Base-by-base conservation (phyloP, 192 early-diverging fungal species). In the Paraglomus brasilianum region DNA sequence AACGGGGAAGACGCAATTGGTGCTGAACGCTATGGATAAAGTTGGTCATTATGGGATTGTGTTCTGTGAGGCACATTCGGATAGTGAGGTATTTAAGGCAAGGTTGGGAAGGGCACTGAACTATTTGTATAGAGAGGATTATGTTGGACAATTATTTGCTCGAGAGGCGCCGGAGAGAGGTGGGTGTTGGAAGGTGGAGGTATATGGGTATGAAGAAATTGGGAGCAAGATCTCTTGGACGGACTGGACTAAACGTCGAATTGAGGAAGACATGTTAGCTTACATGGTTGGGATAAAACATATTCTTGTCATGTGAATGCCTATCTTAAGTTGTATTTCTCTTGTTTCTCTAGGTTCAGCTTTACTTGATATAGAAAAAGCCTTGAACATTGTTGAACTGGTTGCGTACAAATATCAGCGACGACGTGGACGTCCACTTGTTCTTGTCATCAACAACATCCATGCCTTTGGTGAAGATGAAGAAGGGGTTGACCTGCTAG, bases 91-190 rank as follows among this genome's bases (percentile, higher is more conserved):
- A n/a, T 69, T 69, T 30, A 69, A 69, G 47, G 38, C 52, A 4
- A 57, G 66, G 15, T 51, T 69, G 43, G 66, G 66, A 8, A 69
- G 46, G 46, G 53, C 66, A 0, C 46, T 69, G 46, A 55, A 30
- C 17, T 69, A 69, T 69, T 57, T 44, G 44, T 69, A 56, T 69
- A 53, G 66, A 30, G 66, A 69, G 46, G 66, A 69, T 36, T 69
- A 69, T 57, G 66, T 69, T 56, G 66, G 66, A 45, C 48, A 51
- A 30, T 22, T 69, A 10, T 69, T 69, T 69, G 66, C 66, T 5
- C 53, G 66, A 46, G 66, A 69, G 47, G 66, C 66, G 3, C 66
- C 66, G 13, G 66, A 69, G 57, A 55, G 66, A 56, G 66, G 66
- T 55, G 43, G 42, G 5, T 1, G 10, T 40, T 63, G 19, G 1